Conservation (phyloP, 257 asterid species). For the Cordia subcordata region DNA sequence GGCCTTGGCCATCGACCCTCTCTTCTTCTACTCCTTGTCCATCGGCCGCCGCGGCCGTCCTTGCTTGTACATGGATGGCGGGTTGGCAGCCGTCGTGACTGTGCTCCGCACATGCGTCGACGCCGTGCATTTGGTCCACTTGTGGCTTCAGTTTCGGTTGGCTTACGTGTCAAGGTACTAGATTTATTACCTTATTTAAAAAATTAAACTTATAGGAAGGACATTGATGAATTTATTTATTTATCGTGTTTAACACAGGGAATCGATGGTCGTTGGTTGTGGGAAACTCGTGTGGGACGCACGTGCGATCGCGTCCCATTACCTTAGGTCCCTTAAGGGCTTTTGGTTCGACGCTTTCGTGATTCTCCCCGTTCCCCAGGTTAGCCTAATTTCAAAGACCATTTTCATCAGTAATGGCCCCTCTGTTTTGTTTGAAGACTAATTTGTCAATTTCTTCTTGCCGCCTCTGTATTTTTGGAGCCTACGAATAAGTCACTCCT, state of each 20-base stretch:
- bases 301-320: slow-evolving; percentile 74
- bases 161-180: slow-evolving; percentile 93
- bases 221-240: too few species aligned
- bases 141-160: slow-evolving; percentile 82
- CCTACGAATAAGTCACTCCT: too few species aligned
- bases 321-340: slow-evolving; percentile 62
- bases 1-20: slow-evolving; percentile 87
- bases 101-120: slow-evolving; percentile 74
- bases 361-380: slow-evolving; percentile 96
- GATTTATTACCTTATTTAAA: too few species aligned
- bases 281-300: slow-evolving; percentile 98
- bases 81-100: slow-evolving; percentile 58
- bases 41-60: slow-evolving; percentile 75
- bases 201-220: too few species aligned
- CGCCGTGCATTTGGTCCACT: slow-evolving; percentile 72
- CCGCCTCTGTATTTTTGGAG: too few species aligned
- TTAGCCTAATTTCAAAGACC: slow-evolving; percentile 11
- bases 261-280: slow-evolving; percentile 81
- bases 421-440: too few species aligned
- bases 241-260: too few species aligned
- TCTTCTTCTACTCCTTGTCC: slow-evolving; percentile 80
- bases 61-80: slow-evolving; percentile 70
- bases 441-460: too few species aligned
- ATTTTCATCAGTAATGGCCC: too few species aligned
- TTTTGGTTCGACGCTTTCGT: slow-evolving; percentile 95